phyloP scores from a whole-genome alignment of 1,284 basidiomycete species.

The Schizophyllum commune region DNA sequence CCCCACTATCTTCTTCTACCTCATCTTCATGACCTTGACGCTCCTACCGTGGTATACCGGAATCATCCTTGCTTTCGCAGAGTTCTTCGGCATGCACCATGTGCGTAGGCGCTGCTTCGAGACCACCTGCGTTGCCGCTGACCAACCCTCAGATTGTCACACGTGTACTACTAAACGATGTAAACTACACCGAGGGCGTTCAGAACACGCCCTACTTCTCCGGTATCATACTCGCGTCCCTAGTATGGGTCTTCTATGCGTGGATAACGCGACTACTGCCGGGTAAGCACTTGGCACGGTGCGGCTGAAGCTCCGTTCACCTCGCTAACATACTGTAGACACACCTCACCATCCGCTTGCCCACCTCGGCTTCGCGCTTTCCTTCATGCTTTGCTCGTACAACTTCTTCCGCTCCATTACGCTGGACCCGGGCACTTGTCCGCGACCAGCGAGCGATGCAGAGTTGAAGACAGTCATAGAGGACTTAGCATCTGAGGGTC shows the following conservation, averaged over 20 bases:
- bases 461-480: conserved; percentile 87
- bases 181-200: conserved; percentile 70
- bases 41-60: conserved; percentile 88
- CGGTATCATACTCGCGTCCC: conserved; percentile 80
- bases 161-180: conserved; percentile 72
- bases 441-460: conserved; percentile 68
- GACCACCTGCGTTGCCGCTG: conserved; percentile 7
- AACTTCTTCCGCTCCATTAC: conserved; percentile 88
- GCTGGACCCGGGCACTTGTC: conserved; percentile 87
- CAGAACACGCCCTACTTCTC: conserved; percentile 85
- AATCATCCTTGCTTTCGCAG: conserved; percentile 71
- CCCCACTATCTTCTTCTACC: conserved; percentile 72
- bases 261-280: conserved; percentile 71
- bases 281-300: conserved; percentile 39
- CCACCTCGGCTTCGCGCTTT: conserved; percentile 71
- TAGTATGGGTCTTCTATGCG: conserved; percentile 81
- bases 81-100: conserved; percentile 91
- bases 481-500: conserved; percentile 79
- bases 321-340: conserved; percentile 31
- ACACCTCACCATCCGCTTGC: conserved; percentile 69
- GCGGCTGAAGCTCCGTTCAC: neutral
- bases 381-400: conserved; percentile 69
- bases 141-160: conserved; percentile 58
- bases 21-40: conserved; percentile 79
- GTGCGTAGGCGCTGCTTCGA: conserved; percentile 35